These are phyloP conservation scores for Streptanthus diversifolius DNA, from an alignment of 345 rosid species.

Conservation along the genomic window DNA sequence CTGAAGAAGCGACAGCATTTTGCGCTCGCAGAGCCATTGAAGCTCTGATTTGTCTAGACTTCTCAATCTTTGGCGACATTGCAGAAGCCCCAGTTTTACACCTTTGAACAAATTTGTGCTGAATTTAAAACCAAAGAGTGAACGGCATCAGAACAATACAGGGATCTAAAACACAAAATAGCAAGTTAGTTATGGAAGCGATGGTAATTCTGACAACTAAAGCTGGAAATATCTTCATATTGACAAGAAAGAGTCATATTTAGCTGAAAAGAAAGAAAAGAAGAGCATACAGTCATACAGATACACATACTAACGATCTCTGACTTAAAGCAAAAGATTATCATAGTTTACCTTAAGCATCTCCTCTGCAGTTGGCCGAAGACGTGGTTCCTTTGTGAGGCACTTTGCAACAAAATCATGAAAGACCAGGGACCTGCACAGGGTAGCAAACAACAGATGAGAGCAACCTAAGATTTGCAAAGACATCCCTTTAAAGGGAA, in stretches of 20 bases:
- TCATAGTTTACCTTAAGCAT: conserved; percentile 70
- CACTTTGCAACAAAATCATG: conserved; percentile 98
- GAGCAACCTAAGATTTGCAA: conserved; percentile 5
- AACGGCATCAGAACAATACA: conserved; percentile 27
- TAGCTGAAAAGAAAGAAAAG: not conserved
- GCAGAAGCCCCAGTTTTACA: conserved; percentile 88
- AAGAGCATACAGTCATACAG: conserved; percentile 9
- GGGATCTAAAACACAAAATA: not conserved
- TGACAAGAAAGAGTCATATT: not conserved
- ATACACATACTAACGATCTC: conserved; percentile 6
- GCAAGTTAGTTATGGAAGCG: conserved; percentile 10
- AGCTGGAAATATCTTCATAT: conserved; percentile 7
- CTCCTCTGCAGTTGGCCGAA: conserved; percentile 93
- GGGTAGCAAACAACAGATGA: conserved; percentile 12
- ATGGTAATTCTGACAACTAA: conserved; percentile 14
- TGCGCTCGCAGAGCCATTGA: conserved; percentile 63
- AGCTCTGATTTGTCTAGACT: conserved; percentile 72
- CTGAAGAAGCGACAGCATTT: conserved; percentile 41
- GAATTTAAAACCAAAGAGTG: conserved; percentile 32
- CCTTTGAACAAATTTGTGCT: conserved; percentile 95
- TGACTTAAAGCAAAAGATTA: not conserved
- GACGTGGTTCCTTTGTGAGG: conserved; percentile 93
- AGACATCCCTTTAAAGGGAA: not conserved
- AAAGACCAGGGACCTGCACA: conserved; percentile 85
- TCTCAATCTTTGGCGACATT: conserved; percentile 90